Percentiles rank a stretch among this genome's conserved stretches.
These are phyloP conservation scores for Grammothele lineata DNA, from an alignment of 768 basidiomycete genomes.

Conservation along the genomic window DNA sequence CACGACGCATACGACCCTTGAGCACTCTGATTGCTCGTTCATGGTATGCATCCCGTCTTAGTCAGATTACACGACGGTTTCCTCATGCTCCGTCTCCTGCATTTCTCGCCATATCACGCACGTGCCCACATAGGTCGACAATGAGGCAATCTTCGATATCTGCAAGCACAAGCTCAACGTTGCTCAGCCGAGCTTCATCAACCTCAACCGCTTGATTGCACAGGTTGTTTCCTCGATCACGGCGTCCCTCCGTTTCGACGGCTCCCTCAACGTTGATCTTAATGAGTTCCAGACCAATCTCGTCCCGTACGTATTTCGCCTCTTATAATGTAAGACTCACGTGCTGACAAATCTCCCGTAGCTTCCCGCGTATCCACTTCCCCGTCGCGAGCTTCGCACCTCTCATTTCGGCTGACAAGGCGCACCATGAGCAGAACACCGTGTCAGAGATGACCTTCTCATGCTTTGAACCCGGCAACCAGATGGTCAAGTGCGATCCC, in stretches of 20 bases:
- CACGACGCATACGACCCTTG: constrained; percentile 96
- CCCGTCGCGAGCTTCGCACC: constrained; percentile 95
- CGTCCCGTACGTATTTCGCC: constrained; percentile 48
- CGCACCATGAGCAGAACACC: constrained; percentile 93
- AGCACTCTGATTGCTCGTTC: constrained; percentile 99
- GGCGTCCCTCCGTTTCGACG: constrained; percentile 95
- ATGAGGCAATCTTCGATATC: constrained; percentile 99
- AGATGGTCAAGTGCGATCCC: constrained; percentile 97
- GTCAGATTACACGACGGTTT: neutral
- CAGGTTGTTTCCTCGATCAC: constrained; percentile 99
- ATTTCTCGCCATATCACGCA: constrained; percentile 1
- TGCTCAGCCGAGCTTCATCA: constrained; percentile 81
- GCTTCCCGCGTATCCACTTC: constrained; percentile 97
- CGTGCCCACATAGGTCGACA: constrained; percentile 84
- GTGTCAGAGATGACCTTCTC: constrained; percentile 98
- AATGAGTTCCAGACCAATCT: constrained; percentile 99
- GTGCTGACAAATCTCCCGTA: too few relatives aligned
- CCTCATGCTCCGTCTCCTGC: too few relatives aligned
- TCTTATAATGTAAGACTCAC: too few relatives aligned
- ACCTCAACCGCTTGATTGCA: constrained; percentile 94
- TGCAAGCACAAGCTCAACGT: constrained; percentile 95
- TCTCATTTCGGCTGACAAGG: constrained; percentile 92
- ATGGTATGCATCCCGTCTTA: constrained; percentile 57
- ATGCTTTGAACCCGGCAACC: constrained; percentile 95
- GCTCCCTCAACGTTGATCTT: constrained; percentile 94